Conservation (phyloP, 2,329 filamentous ascomycete genomes). For the Ophiostoma sp. region DNA sequence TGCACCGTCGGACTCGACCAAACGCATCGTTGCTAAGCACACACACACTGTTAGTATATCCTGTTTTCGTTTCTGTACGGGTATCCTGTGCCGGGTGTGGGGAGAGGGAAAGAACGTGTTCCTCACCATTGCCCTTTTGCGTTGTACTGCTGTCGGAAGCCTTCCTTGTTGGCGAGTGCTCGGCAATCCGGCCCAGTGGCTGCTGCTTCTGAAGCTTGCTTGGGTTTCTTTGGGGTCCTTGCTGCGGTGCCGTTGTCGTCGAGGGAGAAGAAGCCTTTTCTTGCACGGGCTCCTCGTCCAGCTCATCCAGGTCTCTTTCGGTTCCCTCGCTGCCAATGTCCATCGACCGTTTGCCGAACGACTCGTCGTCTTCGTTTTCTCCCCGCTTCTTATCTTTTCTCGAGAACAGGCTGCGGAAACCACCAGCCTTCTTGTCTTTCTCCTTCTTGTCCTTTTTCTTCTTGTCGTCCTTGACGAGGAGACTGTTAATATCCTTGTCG, state of each 20-base stretch:
- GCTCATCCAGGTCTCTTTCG: slow-evolving; percentile 47
- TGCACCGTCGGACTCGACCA: slow-evolving; percentile 55
- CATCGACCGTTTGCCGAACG: slow-evolving; percentile 62
- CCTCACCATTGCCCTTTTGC: slow-evolving; percentile 8
- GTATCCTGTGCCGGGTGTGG: neutral
- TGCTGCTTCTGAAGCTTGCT: slow-evolving; percentile 72
- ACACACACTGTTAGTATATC: neutral
- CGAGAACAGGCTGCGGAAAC: slow-evolving; percentile 62
- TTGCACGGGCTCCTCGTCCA: slow-evolving; percentile 46
- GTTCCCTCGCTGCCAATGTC: slow-evolving; percentile 46
- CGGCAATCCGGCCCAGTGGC: slow-evolving; percentile 40
- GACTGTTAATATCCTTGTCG: slow-evolving; percentile 57
- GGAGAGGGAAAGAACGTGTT: neutral
- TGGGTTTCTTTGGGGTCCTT: slow-evolving; percentile 54
- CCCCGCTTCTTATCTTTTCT: slow-evolving; percentile 61
- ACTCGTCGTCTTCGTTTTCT: slow-evolving; percentile 60
- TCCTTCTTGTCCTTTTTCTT: slow-evolving; percentile 72
- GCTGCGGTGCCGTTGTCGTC: slow-evolving; percentile 57
- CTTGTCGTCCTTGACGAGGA: slow-evolving; percentile 65
- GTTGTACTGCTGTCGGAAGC: slow-evolving; percentile 30
- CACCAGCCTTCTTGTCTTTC: slow-evolving; percentile 64
- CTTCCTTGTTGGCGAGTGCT: slow-evolving; percentile 46
- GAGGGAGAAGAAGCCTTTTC: slow-evolving; percentile 64
- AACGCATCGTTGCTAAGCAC: slow-evolving; percentile 51
- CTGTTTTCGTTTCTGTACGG: neutral